Percentiles rank a stretch among this genome's conserved stretches.
Evolutionary conservation across 148 eudicot species (phyloP).

Genomic region (Limonium bicolor): DNA sequence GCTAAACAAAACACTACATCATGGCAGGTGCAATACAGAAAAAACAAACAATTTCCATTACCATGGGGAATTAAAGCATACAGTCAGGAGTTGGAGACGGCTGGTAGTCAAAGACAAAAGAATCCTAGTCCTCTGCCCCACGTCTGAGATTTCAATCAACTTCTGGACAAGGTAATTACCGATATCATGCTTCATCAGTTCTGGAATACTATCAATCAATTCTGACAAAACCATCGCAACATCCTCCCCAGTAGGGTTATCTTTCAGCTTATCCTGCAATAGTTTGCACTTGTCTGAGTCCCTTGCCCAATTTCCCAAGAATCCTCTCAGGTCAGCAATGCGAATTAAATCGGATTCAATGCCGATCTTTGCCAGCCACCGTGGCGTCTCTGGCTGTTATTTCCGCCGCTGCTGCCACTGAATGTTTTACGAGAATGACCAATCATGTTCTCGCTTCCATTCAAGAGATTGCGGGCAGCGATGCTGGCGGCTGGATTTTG

Average conservation of each 20-base stretch:
- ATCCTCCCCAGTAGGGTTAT: slow-evolving; percentile 22
- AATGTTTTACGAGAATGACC: neutral
- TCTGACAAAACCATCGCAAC: slow-evolving; percentile 21
- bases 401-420: neutral
- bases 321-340: slow-evolving; percentile 1
- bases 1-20: no score
- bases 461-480: neutral
- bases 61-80: slow-evolving; percentile 50
- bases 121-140: slow-evolving; percentile 37
- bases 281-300: slow-evolving; percentile 36
- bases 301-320: slow-evolving; percentile 13
- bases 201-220: slow-evolving; percentile 22
- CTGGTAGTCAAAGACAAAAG: slow-evolving; percentile 19
- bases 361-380: neutral
- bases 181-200: slow-evolving; percentile 35
- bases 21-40: no score
- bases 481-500: neutral
- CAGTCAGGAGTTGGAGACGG: slow-evolving; percentile 27
- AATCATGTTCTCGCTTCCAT: no score
- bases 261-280: slow-evolving; percentile 27
- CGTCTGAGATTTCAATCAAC: slow-evolving; percentile 32
- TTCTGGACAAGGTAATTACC: slow-evolving; percentile 56
- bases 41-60: slow-evolving; percentile 7
- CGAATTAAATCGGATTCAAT: neutral
- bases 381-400: neutral